phyloP scores from a whole-genome alignment of 2,329 filamentous ascomycete genomes.

The Fusarium cicatricum region DNA sequence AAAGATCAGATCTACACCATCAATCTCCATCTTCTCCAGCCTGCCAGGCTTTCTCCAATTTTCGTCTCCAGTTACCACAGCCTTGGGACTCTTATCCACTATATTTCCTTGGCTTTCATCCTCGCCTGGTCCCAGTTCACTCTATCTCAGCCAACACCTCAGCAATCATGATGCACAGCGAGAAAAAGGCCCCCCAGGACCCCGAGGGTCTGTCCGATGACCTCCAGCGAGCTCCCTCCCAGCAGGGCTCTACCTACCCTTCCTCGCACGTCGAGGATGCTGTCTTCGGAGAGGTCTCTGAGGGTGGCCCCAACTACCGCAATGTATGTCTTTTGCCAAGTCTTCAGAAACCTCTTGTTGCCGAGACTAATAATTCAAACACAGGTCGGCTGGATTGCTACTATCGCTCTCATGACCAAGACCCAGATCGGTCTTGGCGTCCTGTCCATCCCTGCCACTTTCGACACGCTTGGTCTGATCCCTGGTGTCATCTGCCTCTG shows the following conservation, averaged over 20 bases:
- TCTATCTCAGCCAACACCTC: no score
- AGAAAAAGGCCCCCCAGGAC: background rate
- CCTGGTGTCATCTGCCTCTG: constrained; percentile 56
- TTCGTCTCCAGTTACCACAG: no score
- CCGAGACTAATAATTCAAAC: constrained; percentile 3
- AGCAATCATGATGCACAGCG: no score
- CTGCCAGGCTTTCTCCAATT: no score
- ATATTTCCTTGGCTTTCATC: no score
- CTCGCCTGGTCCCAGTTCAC: no score
- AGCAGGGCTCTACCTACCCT: background rate
- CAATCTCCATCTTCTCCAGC: no score
- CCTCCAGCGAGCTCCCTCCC: constrained; percentile 4
- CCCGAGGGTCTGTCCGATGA: background rate
- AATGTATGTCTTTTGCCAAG: constrained; percentile 27
- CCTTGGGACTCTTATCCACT: no score
- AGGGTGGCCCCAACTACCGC: constrained; percentile 43
- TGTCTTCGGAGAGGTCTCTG: constrained; percentile 37
- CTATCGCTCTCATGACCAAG: constrained; percentile 56
- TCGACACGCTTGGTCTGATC: constrained; percentile 56
- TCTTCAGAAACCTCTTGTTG: background rate
- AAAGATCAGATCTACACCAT: no score
- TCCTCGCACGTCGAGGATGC: constrained; percentile 17
- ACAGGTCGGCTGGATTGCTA: constrained; percentile 54
- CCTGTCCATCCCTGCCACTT: constrained; percentile 57
- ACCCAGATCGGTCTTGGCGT: constrained; percentile 57